A percentile compares a stretch with the other conserved stretches of the same genome.
Conservation (phyloP, 1,284 basidiomycete species). For the Somion occarium region DNA sequence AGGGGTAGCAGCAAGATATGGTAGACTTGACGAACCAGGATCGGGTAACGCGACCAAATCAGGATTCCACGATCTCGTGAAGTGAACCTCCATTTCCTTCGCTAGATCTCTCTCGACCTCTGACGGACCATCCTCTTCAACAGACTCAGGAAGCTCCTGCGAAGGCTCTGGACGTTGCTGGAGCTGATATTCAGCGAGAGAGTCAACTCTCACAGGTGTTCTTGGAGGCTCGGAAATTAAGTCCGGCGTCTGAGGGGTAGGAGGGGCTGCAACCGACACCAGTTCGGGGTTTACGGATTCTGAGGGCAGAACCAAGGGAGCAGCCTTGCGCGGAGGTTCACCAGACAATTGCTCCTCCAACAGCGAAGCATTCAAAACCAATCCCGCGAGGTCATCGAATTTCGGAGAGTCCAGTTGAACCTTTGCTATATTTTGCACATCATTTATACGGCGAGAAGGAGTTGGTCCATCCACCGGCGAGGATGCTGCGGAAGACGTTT, state of each 20-base stretch:
- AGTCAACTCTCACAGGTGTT: not conserved
- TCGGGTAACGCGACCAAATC: slow-evolving; percentile 6
- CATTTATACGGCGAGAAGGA: slow-evolving; percentile 11
- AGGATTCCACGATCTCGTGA: not conserved
- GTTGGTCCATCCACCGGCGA: slow-evolving; percentile 1
- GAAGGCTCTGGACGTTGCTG: slow-evolving; percentile 4
- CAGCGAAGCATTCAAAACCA: slow-evolving; percentile 24
- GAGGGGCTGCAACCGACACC: not conserved
- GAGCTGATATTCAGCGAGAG: not conserved
- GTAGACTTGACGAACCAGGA: not conserved
- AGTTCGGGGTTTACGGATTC: not conserved
- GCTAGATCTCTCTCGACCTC: slow-evolving; percentile 4
- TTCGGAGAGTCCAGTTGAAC: slow-evolving; percentile 17
- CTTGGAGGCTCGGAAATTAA: slow-evolving; percentile 9
- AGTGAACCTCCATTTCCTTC: slow-evolving; percentile 3
- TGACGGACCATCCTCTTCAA: slow-evolving; percentile 11
- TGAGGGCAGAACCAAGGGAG: not conserved
- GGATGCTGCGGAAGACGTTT: slow-evolving; percentile 11
- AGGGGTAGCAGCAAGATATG: slow-evolving; percentile 1
- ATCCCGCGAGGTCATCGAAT: slow-evolving; percentile 24
- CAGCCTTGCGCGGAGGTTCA: not conserved
- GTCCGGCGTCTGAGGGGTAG: slow-evolving; percentile 1
- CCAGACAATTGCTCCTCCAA: slow-evolving; percentile 24
- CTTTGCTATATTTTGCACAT: slow-evolving; percentile 6
- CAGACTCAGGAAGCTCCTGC: slow-evolving; percentile 18